These are phyloP conservation scores for Boletus fagicola DNA, from an alignment of 768 basidiomycete genomes.

Conservation along the genomic window DNA sequence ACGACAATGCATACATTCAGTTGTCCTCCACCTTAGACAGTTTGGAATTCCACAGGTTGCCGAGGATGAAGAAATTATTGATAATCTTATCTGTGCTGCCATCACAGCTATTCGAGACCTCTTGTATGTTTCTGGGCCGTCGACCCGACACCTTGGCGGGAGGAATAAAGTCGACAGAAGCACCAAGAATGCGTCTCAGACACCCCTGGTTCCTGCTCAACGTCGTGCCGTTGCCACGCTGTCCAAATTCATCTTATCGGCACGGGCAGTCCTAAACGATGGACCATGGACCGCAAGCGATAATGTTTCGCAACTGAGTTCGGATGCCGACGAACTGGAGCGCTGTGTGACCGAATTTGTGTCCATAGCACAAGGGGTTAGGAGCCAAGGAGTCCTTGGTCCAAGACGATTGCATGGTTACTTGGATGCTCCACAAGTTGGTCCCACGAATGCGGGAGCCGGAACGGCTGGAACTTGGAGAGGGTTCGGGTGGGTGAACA, in stretches of 20 bases:
- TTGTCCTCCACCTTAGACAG: conserved; percentile 57
- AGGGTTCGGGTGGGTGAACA: conserved; percentile 50
- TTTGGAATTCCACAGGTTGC: conserved; percentile 44
- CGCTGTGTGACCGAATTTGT: conserved; percentile 67
- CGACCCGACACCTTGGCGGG: conserved; percentile 54
- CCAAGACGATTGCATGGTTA: conserved; percentile 39
- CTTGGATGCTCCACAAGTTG: conserved; percentile 37
- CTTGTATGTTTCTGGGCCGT: conserved; percentile 60
- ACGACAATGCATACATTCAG: conserved; percentile 55
- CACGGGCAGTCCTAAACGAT: conserved; percentile 68
- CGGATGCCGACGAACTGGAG: conserved; percentile 72
- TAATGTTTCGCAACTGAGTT: conserved; percentile 50
- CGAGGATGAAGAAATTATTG: conserved; percentile 57
- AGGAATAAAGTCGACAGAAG: conserved; percentile 29
- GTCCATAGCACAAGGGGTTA: conserved; percentile 51
- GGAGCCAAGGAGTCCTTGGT: conserved; percentile 27
- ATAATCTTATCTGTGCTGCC: conserved; percentile 55
- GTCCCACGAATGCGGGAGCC: conserved; percentile 44
- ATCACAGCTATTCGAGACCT: conserved; percentile 69
- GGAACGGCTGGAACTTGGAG: conserved; percentile 53
- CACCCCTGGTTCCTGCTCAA: conserved; percentile 70
- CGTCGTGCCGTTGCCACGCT: conserved; percentile 83
- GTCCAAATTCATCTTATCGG: conserved; percentile 82
- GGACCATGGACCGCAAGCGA: conserved; percentile 27
- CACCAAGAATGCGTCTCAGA: conserved; percentile 43